A percentile compares a stretch with the other conserved stretches of the same genome.
Conservation (phyloP, 2,329 filamentous ascomycete species). For the Diplodia intermedia region DNA sequence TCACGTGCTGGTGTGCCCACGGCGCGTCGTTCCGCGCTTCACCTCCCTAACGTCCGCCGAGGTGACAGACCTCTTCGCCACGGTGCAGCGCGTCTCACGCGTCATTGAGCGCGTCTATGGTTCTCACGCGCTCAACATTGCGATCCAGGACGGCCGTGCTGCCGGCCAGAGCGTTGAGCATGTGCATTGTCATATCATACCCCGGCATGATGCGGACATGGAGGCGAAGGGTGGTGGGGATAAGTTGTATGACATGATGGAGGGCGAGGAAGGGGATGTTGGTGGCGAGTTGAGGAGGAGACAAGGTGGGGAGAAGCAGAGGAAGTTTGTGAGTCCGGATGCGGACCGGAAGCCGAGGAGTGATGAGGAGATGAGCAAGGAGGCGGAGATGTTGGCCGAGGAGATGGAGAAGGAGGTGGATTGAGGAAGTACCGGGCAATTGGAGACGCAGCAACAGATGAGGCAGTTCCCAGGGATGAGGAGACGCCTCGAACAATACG, state of each 20-base stretch:
- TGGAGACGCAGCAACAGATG: too few relatives aligned
- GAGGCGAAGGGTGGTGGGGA: constrained; percentile 68
- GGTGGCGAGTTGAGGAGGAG: constrained; percentile 71
- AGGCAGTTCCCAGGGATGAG: too few relatives aligned
- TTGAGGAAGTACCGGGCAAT: neutral
- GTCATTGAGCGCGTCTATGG: constrained; percentile 71
- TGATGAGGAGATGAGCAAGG: constrained; percentile 77
- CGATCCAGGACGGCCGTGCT: constrained; percentile 89
- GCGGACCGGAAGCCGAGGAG: constrained; percentile 71
- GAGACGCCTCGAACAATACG: neutral
- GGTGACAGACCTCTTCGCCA: constrained; percentile 83
- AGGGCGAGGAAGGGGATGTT: constrained; percentile 84
- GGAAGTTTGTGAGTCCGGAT: constrained; percentile 73
- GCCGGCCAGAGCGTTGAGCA: constrained; percentile 95
- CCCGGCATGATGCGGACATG: constrained; percentile 67
- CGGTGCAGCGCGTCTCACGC: constrained; percentile 80
- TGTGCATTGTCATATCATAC: constrained; percentile 92
- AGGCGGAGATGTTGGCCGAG: constrained; percentile 71
- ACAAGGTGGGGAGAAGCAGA: constrained; percentile 52
- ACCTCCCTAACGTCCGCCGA: constrained; percentile 75
- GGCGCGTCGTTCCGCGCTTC: constrained; percentile 71
- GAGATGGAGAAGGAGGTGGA: constrained; percentile 58
- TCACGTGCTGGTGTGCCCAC: constrained; percentile 88
- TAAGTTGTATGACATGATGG: constrained; percentile 81
- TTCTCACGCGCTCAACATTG: constrained; percentile 85